These are phyloP conservation scores for Oemleria cerasiformis DNA, from an alignment of 306 rosid species.

Conservation along the genomic window DNA sequence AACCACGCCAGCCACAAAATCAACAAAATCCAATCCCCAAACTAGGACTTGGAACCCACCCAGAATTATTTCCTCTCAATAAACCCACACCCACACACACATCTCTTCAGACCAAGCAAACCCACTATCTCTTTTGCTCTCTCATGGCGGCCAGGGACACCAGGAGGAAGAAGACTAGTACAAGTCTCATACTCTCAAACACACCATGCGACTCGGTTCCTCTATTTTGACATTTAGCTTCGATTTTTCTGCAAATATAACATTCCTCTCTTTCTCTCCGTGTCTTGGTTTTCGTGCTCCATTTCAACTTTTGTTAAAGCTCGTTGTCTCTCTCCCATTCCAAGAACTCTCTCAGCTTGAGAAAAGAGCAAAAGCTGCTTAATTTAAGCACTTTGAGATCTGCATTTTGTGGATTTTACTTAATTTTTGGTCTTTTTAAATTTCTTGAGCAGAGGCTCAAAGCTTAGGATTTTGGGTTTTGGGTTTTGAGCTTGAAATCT, in stretches of 20 bases:
- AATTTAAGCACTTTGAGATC: constrained; percentile 54
- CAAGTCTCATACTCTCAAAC: background rate
- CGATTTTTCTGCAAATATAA: constrained; percentile 10
- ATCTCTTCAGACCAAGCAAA: constrained; percentile 42
- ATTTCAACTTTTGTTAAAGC: constrained; percentile 51
- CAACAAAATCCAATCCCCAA: too few relatives aligned
- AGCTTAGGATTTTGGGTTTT: constrained; percentile 20
- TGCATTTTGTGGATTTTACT: constrained; percentile 44
- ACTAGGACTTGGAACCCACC: too few relatives aligned
- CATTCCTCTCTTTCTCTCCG: constrained; percentile 12
- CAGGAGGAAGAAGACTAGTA: constrained; percentile 20
- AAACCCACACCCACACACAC: constrained; percentile 22
- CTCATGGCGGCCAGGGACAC: constrained; percentile 51
- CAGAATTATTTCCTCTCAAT: too few relatives aligned
- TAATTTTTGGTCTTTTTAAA: constrained; percentile 6
- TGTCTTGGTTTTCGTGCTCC: constrained; percentile 61
- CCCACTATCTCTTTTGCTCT: constrained; percentile 3
- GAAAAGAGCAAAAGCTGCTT: constrained; percentile 29
- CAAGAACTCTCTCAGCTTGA: constrained; percentile 26
- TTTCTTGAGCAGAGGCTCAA: constrained; percentile 16
- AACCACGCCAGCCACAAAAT: too few relatives aligned
- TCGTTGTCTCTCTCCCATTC: constrained; percentile 29
- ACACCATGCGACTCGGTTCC: constrained; percentile 18
- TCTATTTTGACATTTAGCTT: constrained; percentile 29
- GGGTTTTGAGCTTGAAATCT: constrained; percentile 36